phyloP scores from a whole-genome alignment of 2,329 filamentous ascomycete species.

The Alternaria alternata region DNA sequence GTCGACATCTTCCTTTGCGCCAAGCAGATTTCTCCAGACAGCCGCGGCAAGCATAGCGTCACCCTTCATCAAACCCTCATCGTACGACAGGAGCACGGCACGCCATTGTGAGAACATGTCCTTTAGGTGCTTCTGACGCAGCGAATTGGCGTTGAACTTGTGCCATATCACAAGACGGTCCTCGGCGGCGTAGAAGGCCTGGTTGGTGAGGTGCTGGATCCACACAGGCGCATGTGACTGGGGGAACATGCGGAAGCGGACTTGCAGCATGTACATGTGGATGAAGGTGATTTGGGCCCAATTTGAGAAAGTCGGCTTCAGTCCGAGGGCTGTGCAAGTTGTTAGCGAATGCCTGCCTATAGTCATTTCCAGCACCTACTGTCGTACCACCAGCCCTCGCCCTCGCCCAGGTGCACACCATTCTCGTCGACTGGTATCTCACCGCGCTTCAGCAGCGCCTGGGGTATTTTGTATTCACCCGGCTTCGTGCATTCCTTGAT shows the following conservation, averaged over 20 bases:
- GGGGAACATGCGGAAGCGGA: slow-evolving; percentile 81
- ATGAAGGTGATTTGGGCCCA: slow-evolving; percentile 97
- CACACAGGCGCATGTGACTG: slow-evolving; percentile 73
- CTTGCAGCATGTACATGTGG: slow-evolving; percentile 91
- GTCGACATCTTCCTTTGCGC: slow-evolving; percentile 71
- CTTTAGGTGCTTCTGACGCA: slow-evolving; percentile 73
- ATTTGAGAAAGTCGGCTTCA: slow-evolving; percentile 88
- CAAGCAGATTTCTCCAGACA: slow-evolving; percentile 93
- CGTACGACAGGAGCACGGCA: slow-evolving; percentile 82
- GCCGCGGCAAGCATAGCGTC: slow-evolving; percentile 82
- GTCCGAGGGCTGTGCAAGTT: slow-evolving; percentile 69
- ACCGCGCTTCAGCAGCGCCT: slow-evolving; percentile 70
- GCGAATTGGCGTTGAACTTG: slow-evolving; percentile 64
- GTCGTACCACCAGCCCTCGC: slow-evolving; percentile 81
- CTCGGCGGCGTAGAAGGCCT: slow-evolving; percentile 92
- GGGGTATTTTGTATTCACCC: slow-evolving; percentile 79
- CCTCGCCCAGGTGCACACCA: slow-evolving; percentile 83
- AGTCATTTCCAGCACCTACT: slow-evolving; percentile 60
- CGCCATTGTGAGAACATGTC: slow-evolving; percentile 95
- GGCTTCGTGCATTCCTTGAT: slow-evolving; percentile 77
- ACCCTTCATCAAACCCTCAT: slow-evolving; percentile 79
- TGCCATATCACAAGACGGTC: slow-evolving; percentile 83
- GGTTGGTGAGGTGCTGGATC: slow-evolving; percentile 91
- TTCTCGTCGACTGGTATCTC: slow-evolving; percentile 75
- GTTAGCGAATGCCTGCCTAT: slow-evolving; percentile 18